Conservation (phyloP, 129 eudicot species). For the Artemisia tridentata region DNA sequence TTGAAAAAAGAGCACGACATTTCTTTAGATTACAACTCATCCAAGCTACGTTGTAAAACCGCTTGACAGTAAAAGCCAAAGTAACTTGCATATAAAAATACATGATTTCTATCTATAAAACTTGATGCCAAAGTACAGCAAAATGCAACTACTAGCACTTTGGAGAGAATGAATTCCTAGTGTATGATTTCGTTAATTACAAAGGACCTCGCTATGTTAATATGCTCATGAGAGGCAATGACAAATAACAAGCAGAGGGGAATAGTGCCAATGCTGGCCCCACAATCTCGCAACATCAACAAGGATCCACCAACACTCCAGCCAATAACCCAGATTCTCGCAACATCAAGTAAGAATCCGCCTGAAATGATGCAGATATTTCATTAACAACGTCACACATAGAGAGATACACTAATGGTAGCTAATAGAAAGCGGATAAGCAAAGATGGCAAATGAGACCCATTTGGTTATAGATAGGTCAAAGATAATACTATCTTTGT, state of each 20-base stretch:
- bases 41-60: not conserved
- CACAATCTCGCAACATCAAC: not conserved
- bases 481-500: too few relatives aligned
- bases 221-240: not conserved
- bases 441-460: too few relatives aligned
- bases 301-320: not conserved
- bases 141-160: not conserved
- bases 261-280: not conserved
- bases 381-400: too few relatives aligned
- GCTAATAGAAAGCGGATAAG: too few relatives aligned
- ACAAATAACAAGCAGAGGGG: too few relatives aligned
- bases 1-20: too few relatives aligned
- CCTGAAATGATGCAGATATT: not conserved
- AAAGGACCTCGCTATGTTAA: not conserved
- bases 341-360: not conserved
- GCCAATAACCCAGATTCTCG: not conserved
- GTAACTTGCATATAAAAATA: not conserved
- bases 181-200: not conserved
- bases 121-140: not conserved
- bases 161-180: not conserved
- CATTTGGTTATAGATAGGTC: too few relatives aligned
- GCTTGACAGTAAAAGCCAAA: not conserved
- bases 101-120: not conserved
- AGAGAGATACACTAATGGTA: too few relatives aligned
- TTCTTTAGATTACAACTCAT: too few relatives aligned